Evolutionary conservation across 108 stramenopile species (phyloP).

Genomic region (Skeletonema costatum): DNA sequence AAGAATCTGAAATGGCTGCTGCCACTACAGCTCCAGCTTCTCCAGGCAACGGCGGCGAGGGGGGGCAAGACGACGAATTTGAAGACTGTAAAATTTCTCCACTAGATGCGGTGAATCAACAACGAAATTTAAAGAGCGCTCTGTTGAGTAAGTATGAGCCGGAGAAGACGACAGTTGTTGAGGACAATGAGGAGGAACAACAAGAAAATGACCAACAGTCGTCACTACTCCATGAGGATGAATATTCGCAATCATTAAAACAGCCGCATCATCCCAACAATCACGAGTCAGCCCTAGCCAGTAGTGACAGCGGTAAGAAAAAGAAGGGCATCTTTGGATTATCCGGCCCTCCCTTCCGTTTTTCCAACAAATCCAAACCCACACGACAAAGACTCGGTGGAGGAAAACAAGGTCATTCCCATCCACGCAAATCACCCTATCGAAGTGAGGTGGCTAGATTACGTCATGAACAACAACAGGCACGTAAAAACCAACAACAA

Average conservation of each 20-base stretch:
- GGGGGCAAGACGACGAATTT: neutral
- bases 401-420: slow-evolving; percentile 10
- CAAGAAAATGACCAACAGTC: neutral
- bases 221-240: neutral
- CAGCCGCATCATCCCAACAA: neutral
- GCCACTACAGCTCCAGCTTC: no score
- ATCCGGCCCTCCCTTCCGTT: neutral
- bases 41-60: neutral
- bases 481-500: slow-evolving; percentile 1
- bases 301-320: neutral
- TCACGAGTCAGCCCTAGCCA: neutral
- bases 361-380: neutral
- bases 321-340: neutral
- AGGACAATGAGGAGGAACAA: neutral
- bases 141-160: neutral
- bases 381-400: neutral
- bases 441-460: slow-evolving; percentile 22
- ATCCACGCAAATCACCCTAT: slow-evolving; percentile 41
- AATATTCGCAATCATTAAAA: neutral
- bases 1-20: no score
- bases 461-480: slow-evolving; percentile 18
- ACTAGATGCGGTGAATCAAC: neutral
- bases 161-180: neutral
- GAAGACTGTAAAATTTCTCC: neutral
- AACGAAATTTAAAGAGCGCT: neutral